Evolutionary conservation across 352 stramenopile species (phyloP), one percentile per base, ranked within the genome.

Genomic region (Pythium brachiatum): DNA sequence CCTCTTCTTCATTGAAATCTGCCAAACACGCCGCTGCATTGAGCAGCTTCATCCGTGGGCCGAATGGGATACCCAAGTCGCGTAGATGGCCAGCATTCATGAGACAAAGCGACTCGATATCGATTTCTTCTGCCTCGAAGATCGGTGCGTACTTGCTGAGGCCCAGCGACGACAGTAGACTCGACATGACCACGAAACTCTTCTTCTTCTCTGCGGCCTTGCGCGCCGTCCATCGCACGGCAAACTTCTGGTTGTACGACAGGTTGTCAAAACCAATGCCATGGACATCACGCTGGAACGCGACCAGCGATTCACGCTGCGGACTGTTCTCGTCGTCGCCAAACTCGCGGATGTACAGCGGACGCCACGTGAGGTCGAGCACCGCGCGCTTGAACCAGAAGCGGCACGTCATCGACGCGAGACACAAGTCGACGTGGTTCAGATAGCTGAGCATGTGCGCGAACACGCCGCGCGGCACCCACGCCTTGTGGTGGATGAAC

Each of bases 161-260:
- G 13, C 85, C 83, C 7, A 95, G 72, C 39, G 83, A 95, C 29
- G 82, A 63, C 7, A 95, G 53, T 36, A 95, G 63, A 68, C 79
- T 92, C 23, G 76, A 88, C 86, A 95, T 95, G 36, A 93, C 84
- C 51, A 87, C 43, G 54, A 95, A 95, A 66, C 84, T 94, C 70
- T 95, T 95, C 71, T 95, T 93, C 73, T 92, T 93, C 64, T 92
- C 86, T 0, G 84, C 86, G 25, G 86, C 84, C 34, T 89, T 90
- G 46, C 83, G 80, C 18, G 86, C 83, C 2, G 83, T 86, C 83
- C 81, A 94, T 53, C 86, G 86, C 50, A 95, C 86, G 3, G 81
- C 74, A 51, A 88, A 95, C 60, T 92, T 93, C 55, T 92, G 86
- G 66, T 95, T 81, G 72, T 83, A 95, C 44, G 86, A 90, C 47